Conservation (phyloP, 441 rosid species). For the Erodium chrysanthum region DNA sequence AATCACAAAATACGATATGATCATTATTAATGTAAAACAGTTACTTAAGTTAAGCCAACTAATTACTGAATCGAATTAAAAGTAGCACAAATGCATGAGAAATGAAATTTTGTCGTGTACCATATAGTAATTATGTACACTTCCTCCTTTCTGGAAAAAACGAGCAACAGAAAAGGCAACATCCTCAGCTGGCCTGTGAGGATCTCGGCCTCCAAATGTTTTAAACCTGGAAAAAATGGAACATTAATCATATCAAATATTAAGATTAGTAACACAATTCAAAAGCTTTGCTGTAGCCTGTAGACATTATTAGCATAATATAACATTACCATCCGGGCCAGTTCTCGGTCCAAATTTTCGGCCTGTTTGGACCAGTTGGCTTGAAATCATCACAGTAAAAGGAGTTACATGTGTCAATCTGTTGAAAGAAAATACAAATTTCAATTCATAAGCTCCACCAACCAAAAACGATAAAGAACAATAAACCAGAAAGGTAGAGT, state of each 20-base stretch:
- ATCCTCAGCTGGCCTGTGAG: slow-evolving; percentile 87
- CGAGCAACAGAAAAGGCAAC: slow-evolving; percentile 82
- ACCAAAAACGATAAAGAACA: neutral
- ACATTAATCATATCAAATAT: neutral
- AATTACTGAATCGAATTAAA: neutral
- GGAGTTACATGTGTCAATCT: slow-evolving; percentile 84
- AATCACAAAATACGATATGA: slow-evolving; percentile 9
- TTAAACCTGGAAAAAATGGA: slow-evolving; percentile 50
- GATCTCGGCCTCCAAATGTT: slow-evolving; percentile 79
- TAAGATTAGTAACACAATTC: neutral
- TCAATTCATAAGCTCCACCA: neutral
- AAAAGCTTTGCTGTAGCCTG: neutral
- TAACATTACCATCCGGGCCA: slow-evolving; percentile 91
- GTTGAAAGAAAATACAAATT: slow-evolving; percentile 25
- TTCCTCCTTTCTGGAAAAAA: slow-evolving; percentile 88
- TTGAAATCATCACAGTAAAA: slow-evolving; percentile 83
- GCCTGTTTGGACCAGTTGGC: slow-evolving; percentile 70
- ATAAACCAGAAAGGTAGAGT: neutral
- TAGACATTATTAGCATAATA: neutral
- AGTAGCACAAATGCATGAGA: slow-evolving; percentile 6
- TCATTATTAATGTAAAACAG: neutral
- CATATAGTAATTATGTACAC: slow-evolving; percentile 85
- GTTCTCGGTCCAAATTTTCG: slow-evolving; percentile 98
- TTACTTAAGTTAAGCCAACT: neutral
- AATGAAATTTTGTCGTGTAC: slow-evolving; percentile 36